Evolutionary conservation across 139 green algal genomes (phyloP).

Genomic region (Chlorella sp.): DNA sequence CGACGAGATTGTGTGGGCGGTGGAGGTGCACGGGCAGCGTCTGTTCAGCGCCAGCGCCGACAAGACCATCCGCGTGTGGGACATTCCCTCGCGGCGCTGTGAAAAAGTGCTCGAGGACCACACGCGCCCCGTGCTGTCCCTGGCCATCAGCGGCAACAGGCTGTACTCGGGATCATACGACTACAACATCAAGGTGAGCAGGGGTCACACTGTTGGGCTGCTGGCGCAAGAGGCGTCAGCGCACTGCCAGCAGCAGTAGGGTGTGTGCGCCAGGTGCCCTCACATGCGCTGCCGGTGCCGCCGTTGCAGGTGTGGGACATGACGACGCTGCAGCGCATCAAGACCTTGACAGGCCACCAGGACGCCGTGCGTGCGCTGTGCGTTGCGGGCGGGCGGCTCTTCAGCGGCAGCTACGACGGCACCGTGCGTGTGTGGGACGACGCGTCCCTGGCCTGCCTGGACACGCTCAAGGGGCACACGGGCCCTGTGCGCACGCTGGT

Average conservation of each 20-base stretch:
- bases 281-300: too few relatives aligned
- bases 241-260: too few relatives aligned
- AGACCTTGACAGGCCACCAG: conserved; percentile 76
- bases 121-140: conserved; percentile 80
- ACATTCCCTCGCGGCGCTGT: conserved; percentile 58
- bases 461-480: conserved; percentile 67
- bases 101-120: conserved; percentile 86
- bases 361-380: conserved; percentile 83
- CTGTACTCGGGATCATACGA: conserved; percentile 90
- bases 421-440: conserved; percentile 80
- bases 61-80: conserved; percentile 90
- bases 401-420: conserved; percentile 75
- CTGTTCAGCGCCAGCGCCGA: conserved; percentile 87
- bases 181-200: conserved; percentile 73
- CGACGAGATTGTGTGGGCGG: conserved; percentile 93
- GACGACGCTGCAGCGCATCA: conserved; percentile 57
- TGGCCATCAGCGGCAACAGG: conserved; percentile 65
- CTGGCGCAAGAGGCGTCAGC: neutral
- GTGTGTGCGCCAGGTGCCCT: too few relatives aligned
- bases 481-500: conserved; percentile 84
- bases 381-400: conserved; percentile 56
- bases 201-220: too few relatives aligned
- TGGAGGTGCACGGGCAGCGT: conserved; percentile 63
- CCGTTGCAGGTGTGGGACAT: conserved; percentile 77
- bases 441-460: conserved; percentile 59